A percentile compares a stretch with the other conserved stretches of the same genome.
phyloP scores from a whole-genome alignment of 2,329 filamentous ascomycete species.

The Fusarium duplospermum region DNA sequence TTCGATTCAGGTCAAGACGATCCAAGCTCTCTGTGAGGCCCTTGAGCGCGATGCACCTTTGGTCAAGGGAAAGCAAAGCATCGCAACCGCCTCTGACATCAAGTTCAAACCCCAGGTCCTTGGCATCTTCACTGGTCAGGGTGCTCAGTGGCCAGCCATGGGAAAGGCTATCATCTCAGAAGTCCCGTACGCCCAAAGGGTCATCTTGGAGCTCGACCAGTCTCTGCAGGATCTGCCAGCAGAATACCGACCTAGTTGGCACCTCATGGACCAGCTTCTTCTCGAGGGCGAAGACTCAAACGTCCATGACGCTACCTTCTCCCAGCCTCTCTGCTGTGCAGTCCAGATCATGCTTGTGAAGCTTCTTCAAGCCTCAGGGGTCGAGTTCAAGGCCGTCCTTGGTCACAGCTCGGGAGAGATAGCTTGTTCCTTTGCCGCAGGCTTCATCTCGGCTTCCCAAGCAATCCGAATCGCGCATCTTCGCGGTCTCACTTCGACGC shows the following conservation, averaged over 20 bases:
- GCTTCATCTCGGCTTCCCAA: conserved; percentile 48
- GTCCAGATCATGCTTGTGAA: conserved; percentile 46
- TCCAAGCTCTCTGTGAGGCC: conserved; percentile 1
- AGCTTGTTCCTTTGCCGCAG: conserved; percentile 61
- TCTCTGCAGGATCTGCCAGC: conserved; percentile 32
- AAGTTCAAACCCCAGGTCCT: conserved; percentile 5
- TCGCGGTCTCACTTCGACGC: conserved; percentile 13
- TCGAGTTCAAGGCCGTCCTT: conserved; percentile 52
- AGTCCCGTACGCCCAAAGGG: conserved; percentile 9
- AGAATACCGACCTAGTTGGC: conserved; percentile 43
- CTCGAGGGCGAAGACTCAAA: background rate
- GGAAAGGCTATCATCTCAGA: conserved; percentile 40
- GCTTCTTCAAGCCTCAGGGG: conserved; percentile 43
- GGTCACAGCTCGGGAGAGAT: conserved; percentile 65
- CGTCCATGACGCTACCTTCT: conserved; percentile 41
- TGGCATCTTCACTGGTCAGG: conserved; percentile 51
- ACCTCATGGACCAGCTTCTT: conserved; percentile 4
- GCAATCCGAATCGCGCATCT: conserved; percentile 42
- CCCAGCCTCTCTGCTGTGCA: conserved; percentile 49
- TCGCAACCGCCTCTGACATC: background rate
- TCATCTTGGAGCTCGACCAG: conserved; percentile 39
- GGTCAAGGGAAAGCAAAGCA: background rate
- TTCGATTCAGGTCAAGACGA: background rate
- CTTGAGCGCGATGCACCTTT: conserved; percentile 1
- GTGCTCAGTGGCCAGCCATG: conserved; percentile 51